A percentile compares a stretch with the other conserved stretches of the same genome.
These are phyloP conservation scores for Daldinia concentrica DNA, from an alignment of 495 filamentous ascomycete species.

Conservation along the genomic window DNA sequence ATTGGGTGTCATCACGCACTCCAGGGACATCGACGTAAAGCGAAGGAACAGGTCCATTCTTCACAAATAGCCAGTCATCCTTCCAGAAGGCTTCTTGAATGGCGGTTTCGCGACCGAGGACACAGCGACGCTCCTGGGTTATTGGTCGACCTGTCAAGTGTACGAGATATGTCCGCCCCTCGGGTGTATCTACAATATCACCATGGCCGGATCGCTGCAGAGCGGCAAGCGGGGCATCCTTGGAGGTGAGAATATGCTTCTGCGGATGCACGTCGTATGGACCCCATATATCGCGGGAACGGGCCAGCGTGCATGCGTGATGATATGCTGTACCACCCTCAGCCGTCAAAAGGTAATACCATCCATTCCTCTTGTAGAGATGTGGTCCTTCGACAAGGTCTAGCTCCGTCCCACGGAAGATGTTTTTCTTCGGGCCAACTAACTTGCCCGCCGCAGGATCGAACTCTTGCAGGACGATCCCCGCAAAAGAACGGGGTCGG, in stretches of 20 bases:
- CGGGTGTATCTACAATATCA: conserved; percentile 66
- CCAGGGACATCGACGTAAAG: conserved; percentile 62
- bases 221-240: conserved; percentile 54
- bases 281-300: conserved; percentile 64
- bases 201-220: conserved; percentile 67
- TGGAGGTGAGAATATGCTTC: conserved; percentile 57
- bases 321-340: conserved; percentile 70
- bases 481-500: conserved; percentile 55
- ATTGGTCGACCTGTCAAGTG: conserved; percentile 63
- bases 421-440: conserved; percentile 58
- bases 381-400: conserved; percentile 70
- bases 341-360: conserved; percentile 66
- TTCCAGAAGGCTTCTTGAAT: conserved; percentile 66
- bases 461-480: conserved; percentile 61
- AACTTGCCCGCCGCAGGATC: conserved; percentile 55
- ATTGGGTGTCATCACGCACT: conserved; percentile 55
- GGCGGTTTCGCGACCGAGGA: conserved; percentile 63
- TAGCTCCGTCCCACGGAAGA: conserved; percentile 65
- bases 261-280: conserved; percentile 66
- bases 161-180: conserved; percentile 65
- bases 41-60: conserved; percentile 63
- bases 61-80: conserved; percentile 66
- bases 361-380: conserved; percentile 64
- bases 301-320: conserved; percentile 63
- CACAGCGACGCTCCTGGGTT: conserved; percentile 62